These are phyloP conservation scores for Phytophthora foliorum DNA, from an alignment of 352 stramenopile genomes.

Conservation along the genomic window DNA sequence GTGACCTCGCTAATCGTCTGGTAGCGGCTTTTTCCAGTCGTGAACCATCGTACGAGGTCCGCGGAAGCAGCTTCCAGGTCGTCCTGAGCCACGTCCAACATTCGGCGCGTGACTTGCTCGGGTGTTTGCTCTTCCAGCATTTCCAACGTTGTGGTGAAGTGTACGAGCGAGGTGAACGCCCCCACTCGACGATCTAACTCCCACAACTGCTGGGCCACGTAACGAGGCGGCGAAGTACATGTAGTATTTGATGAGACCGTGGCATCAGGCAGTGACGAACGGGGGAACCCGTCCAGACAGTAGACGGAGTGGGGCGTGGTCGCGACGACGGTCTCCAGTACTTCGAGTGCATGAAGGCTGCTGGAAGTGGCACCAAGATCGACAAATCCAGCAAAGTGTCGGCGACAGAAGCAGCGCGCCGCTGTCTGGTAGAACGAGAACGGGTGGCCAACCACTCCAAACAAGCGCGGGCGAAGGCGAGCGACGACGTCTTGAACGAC, in stretches of 20 bases:
- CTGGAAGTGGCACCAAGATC: conserved; percentile 25
- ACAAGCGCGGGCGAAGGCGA: conserved; percentile 37
- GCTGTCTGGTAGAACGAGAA: conserved; percentile 59
- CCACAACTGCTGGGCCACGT: conserved; percentile 58
- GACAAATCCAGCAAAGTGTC: conserved; percentile 40
- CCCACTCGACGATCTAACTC: conserved; percentile 45
- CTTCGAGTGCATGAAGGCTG: conserved; percentile 31
- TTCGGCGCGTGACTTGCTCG: conserved; percentile 35
- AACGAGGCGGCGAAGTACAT: conserved; percentile 38
- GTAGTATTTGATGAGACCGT: conserved; percentile 5
- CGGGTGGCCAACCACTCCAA: conserved; percentile 51
- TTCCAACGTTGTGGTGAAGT: conserved; percentile 53
- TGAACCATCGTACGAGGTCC: conserved; percentile 46
- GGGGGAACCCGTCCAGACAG: conserved; percentile 58
- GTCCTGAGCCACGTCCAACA: conserved; percentile 61
- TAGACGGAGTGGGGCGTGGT: conserved; percentile 32
- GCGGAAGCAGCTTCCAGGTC: conserved; percentile 32
- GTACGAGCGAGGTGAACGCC: conserved; percentile 39
- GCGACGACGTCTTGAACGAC: conserved; percentile 28
- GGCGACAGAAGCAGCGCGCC: conserved; percentile 30
- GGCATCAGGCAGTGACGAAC: conserved; percentile 31
- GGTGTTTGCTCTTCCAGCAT: conserved; percentile 53
- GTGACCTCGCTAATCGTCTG: conserved; percentile 38
- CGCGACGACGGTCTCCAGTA: conserved; percentile 36
- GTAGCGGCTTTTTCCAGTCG: conserved; percentile 34